Percentiles rank a stretch among this genome's conserved stretches.
These are phyloP conservation scores for Trichoderma harzianum DNA, from an alignment of 2,329 filamentous ascomycete genomes.

Conservation along the genomic window DNA sequence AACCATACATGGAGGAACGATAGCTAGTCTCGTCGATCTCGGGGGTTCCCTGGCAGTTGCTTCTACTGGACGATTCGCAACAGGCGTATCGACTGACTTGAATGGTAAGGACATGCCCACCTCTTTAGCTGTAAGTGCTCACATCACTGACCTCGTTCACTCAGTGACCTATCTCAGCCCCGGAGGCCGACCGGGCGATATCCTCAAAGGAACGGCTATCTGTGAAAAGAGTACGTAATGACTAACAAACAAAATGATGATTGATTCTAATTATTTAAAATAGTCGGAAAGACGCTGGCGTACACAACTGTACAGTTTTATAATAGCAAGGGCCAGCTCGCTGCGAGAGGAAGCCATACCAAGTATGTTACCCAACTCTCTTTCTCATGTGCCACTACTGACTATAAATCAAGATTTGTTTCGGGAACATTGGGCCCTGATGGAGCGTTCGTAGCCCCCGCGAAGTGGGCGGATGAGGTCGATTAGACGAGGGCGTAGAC, in stretches of 20 bases:
- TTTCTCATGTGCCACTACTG: not conserved
- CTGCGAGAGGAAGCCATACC: conserved; percentile 62
- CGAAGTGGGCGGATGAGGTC: conserved; percentile 34
- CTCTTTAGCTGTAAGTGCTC: not conserved
- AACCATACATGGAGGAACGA: conserved; percentile 74
- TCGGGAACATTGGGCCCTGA: conserved; percentile 36
- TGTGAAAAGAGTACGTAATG: conserved; percentile 58
- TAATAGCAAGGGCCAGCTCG: conserved; percentile 56
- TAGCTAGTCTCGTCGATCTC: conserved; percentile 70
- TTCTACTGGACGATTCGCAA: conserved; percentile 59
- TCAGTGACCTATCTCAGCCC: conserved; percentile 61
- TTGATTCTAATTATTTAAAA: conserved; percentile 16
- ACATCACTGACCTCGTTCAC: conserved; percentile 1
- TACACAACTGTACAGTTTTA: conserved; percentile 59
- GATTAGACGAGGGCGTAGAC: conserved; percentile 26
- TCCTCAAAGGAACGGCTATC: conserved; percentile 52
- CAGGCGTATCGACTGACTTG: conserved; percentile 63
- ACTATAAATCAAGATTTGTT: conserved; percentile 39
- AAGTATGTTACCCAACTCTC: conserved; percentile 45
- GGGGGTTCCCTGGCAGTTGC: conserved; percentile 64
- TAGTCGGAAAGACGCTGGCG: conserved; percentile 62
- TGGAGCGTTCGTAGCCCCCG: conserved; percentile 37
- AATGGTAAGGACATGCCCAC: conserved; percentile 44
- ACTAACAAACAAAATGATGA: not conserved
- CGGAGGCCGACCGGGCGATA: conserved; percentile 56